These are phyloP conservation scores for Pleurotus pulmonarius DNA, from an alignment of 768 basidiomycete genomes.

Conservation along the genomic window DNA sequence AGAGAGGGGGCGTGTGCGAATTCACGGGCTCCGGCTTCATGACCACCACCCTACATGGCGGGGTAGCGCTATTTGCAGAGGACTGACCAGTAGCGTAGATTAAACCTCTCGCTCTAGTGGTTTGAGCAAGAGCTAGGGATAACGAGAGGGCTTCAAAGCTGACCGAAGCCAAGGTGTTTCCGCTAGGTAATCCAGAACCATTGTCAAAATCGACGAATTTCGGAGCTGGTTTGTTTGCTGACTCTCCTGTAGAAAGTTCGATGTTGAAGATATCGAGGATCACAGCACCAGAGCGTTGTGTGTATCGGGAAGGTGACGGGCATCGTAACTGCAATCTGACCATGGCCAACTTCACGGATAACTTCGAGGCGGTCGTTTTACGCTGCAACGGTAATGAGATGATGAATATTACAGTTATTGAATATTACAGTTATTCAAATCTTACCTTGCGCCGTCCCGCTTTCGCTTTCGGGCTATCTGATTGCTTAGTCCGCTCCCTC, in stretches of 20 bases:
- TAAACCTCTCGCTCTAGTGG: slow-evolving; percentile 38
- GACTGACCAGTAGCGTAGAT: slow-evolving; percentile 47
- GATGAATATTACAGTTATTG: too few relatives aligned
- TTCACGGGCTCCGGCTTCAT: slow-evolving; percentile 19
- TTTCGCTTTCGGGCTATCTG: too few relatives aligned
- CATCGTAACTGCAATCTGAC: slow-evolving; percentile 68
- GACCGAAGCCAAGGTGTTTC: slow-evolving; percentile 30
- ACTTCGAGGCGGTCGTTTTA: slow-evolving; percentile 5
- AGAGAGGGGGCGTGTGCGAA: slow-evolving; percentile 16
- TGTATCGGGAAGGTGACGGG: slow-evolving; percentile 46
- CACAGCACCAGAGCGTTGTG: slow-evolving; percentile 64
- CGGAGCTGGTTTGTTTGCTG: slow-evolving; percentile 15
- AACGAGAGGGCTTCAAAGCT: slow-evolving; percentile 43
- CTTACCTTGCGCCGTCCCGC: too few relatives aligned
- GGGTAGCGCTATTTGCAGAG: slow-evolving; percentile 15
- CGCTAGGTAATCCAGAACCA: neutral
- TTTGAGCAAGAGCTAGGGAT: slow-evolving; percentile 40
- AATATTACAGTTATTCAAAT: too few relatives aligned
- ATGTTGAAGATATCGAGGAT: slow-evolving; percentile 61
- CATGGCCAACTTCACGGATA: slow-evolving; percentile 42
- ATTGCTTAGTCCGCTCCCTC: too few relatives aligned
- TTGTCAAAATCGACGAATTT: slow-evolving; percentile 23
- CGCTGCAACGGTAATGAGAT: slow-evolving; percentile 6
- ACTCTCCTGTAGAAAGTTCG: slow-evolving; percentile 29
- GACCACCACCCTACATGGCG: slow-evolving; percentile 33